A percentile compares a stretch with the other conserved stretches of the same genome.
These are phyloP conservation scores for Emmonsiellopsis sp. DNA, from an alignment of 2,329 filamentous ascomycete genomes.

Conservation along the genomic window DNA sequence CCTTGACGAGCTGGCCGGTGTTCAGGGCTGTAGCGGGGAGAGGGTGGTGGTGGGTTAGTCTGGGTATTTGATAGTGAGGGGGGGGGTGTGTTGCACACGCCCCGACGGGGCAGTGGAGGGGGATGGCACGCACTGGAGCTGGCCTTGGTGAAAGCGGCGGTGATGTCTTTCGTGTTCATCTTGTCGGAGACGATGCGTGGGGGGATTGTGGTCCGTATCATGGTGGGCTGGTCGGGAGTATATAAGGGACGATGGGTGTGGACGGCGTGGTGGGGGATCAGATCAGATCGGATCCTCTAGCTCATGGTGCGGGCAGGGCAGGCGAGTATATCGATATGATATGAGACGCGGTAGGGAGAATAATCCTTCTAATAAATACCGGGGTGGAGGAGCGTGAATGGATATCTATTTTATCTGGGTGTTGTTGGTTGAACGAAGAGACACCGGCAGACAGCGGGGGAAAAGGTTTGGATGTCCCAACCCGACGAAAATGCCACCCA, in stretches of 20 bases:
- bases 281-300: too few relatives aligned
- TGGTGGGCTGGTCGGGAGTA: background rate
- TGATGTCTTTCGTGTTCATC: slow-evolving; percentile 43
- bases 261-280: background rate
- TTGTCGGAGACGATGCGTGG: slow-evolving; percentile 22
- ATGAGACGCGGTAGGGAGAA: too few relatives aligned
- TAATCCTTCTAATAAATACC: too few relatives aligned
- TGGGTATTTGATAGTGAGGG: background rate
- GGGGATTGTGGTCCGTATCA: background rate
- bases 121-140: slow-evolving; percentile 37
- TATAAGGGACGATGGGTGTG: background rate
- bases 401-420: too few relatives aligned
- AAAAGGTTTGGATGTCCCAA: too few relatives aligned
- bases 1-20: slow-evolving; percentile 80
- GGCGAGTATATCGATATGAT: too few relatives aligned
- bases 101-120: background rate
- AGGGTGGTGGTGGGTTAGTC: background rate
- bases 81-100: background rate
- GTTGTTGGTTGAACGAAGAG: too few relatives aligned
- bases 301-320: too few relatives aligned
- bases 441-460: too few relatives aligned
- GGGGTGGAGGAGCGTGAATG: too few relatives aligned
- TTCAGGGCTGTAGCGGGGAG: slow-evolving; percentile 50
- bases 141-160: slow-evolving; percentile 45
- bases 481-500: too few relatives aligned